Evolutionary conservation across 2,329 filamentous ascomycete genomes (phyloP), one percentile per base, ranked within the genome.

Genomic region (Fusarium sp.): DNA sequence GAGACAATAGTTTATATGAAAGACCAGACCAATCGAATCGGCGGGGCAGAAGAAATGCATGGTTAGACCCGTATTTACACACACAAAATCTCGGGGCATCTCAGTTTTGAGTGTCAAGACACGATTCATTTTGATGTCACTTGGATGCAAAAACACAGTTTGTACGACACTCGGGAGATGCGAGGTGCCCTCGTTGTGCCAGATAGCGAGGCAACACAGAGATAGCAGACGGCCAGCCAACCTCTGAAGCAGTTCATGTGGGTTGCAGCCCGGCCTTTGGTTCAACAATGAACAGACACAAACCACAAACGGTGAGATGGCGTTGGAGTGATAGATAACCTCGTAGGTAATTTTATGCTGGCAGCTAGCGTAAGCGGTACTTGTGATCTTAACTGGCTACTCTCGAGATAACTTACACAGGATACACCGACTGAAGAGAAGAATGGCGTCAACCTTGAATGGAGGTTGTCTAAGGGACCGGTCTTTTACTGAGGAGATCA

Each of bases 161-260:
- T 28, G 61, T 69, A 24, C 56, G 26, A 69, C 66, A 8, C n/a
- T 62, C 66, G 56, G 66, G 66, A 69, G 56, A 69, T 68, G 62
- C 37, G 57, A 70, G 62, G 43, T 43, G 57, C 48, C 62, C 62
- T 55, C 53, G 31, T 53, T 70, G 67, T 64, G 28, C 67, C 67
- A 70, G 57, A 49, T 60, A 70, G 62, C 67, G 58, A 70, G 56
- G 67, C 47, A 60, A 58, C 64, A 60, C 62, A 55, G 61, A 57
- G 54, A 47, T 49, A 50, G 62, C 37, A 16, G 48, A 26, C 52
- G 54, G 29, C 48, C 52, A 70, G 66, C 57, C 62, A 69, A 65
- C 53, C 28, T 50, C 42, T 59, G 43, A 29, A 31, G 38, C 43
- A 23, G 58, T 60, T 67, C 63, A 44, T 68, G 53, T 70, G 67